Base-by-base conservation (phyloP, 768 basidiomycete species). In the Boletus sp. region DNA sequence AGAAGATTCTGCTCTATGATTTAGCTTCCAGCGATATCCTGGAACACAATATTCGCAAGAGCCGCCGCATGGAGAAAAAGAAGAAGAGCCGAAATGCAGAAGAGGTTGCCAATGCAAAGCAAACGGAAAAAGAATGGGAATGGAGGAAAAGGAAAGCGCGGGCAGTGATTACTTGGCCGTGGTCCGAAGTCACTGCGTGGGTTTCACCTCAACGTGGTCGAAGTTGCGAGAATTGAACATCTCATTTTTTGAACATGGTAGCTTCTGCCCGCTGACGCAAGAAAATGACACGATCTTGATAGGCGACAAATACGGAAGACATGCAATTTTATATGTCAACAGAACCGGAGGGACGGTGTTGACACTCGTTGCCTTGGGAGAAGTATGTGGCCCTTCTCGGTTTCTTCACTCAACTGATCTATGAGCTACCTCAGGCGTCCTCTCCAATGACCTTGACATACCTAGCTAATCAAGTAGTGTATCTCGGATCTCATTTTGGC, bases 401-500 rank as follows among this genome's bases (percentile, higher is more conserved):
- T 32, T 37, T 46, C n/a, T 45, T 50, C 15, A 58, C 33, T 66
- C 48, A 15, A 41, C 42, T 55, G 3, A 65, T 45, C 15, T 58
- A 1, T 51, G 41, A 40, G 12, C 44, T 33, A 35, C 30, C 29
- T 12, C 52, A 92, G 90, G 81, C 82, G 32, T 90, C 92, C 1
- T 78, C 91, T 10, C 76, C 92, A 0, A 89, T 79, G 10, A 80
- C 84, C 11, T 66, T 96, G 57, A 84, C 88, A 1, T 87, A 92
- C 63, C 77, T 97, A 12, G 78, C 84, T 6, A 79, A 83, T 47
- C 86, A 90, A 68, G 72, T 81, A 9, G 59, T 94, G 8, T 96
- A 86, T 65, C 75, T 94, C 20, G 90, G 92, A 17, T 94, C 93
- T 7, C 89, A 92, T 61, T 76, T 81, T 15, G 92, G 91, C 17